Conservation (phyloP, 352 stramenopile genomes). For the Globisporangium perplexum region DNA sequence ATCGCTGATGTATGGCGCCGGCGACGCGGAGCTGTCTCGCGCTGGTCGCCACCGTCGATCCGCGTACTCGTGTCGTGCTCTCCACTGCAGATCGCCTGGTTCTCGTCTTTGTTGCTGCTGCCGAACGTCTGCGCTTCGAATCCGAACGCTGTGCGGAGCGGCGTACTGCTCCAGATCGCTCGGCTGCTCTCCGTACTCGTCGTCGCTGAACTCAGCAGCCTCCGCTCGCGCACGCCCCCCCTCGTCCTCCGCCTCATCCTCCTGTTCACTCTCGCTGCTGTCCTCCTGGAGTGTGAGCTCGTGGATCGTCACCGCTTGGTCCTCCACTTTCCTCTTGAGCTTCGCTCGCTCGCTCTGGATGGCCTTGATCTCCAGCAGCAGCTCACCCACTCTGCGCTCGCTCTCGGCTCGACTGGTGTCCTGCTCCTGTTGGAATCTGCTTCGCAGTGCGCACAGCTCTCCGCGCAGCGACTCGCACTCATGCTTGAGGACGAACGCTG, state of each 20-base stretch:
- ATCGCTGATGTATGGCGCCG: neutral
- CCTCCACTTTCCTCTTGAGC: constrained; percentile 38
- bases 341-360: constrained; percentile 38
- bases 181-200: neutral
- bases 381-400: constrained; percentile 25
- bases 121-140: neutral
- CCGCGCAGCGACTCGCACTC: constrained; percentile 24
- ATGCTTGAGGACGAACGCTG: constrained; percentile 16
- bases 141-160: neutral
- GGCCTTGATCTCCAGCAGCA: constrained; percentile 32
- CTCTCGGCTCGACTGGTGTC: constrained; percentile 22
- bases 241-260: constrained; percentile 20
- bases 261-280: neutral
- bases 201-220: constrained; percentile 3
- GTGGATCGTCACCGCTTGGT: constrained; percentile 71
- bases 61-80: too few species aligned
- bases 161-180: constrained; percentile 1
- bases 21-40: too few species aligned
- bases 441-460: constrained; percentile 20
- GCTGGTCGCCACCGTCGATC: too few species aligned
- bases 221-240: constrained; percentile 16
- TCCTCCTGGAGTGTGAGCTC: constrained; percentile 77
- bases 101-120: neutral
- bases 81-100: neutral
- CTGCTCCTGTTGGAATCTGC: constrained; percentile 18